These are phyloP conservation scores for Filosporella fistucella DNA, from an alignment of 495 filamentous ascomycete species.

Conservation along the genomic window DNA sequence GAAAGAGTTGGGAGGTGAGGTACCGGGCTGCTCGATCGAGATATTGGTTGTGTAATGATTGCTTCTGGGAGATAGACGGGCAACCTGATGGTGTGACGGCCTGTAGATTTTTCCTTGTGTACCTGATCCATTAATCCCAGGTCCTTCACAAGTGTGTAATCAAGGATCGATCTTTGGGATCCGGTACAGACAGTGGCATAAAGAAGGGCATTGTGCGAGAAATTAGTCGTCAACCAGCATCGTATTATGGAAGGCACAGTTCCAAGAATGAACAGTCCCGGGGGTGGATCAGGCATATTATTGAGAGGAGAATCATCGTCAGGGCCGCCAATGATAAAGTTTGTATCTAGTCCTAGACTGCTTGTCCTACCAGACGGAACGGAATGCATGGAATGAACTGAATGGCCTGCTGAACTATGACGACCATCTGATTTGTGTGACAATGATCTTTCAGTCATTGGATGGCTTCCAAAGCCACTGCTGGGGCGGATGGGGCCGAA, in stretches of 20 bases:
- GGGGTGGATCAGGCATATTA: conserved; percentile 62
- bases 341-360: conserved; percentile 75
- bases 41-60: conserved; percentile 68
- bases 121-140: conserved; percentile 67
- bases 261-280: conserved; percentile 76
- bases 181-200: conserved; percentile 93
- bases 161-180: conserved; percentile 77
- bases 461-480: conserved; percentile 77
- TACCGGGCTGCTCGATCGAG: conserved; percentile 66
- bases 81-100: conserved; percentile 63
- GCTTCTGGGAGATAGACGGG: conserved; percentile 89
- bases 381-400: conserved; percentile 62
- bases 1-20: conserved; percentile 77
- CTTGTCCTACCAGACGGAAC: conserved; percentile 76
- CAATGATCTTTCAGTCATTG: conserved; percentile 70
- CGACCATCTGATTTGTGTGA: conserved; percentile 97
- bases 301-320: conserved; percentile 61
- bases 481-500: conserved; percentile 70
- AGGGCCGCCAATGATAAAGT: conserved; percentile 57
- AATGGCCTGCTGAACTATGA: conserved; percentile 85
- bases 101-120: conserved; percentile 50
- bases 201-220: conserved; percentile 78
- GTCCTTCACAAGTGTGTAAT: conserved; percentile 64
- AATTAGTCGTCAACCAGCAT: conserved; percentile 87
- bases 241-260: conserved; percentile 90